phyloP scores from a whole-genome alignment of 73 alveolate species.

The Paramecium octaurelia region DNA sequence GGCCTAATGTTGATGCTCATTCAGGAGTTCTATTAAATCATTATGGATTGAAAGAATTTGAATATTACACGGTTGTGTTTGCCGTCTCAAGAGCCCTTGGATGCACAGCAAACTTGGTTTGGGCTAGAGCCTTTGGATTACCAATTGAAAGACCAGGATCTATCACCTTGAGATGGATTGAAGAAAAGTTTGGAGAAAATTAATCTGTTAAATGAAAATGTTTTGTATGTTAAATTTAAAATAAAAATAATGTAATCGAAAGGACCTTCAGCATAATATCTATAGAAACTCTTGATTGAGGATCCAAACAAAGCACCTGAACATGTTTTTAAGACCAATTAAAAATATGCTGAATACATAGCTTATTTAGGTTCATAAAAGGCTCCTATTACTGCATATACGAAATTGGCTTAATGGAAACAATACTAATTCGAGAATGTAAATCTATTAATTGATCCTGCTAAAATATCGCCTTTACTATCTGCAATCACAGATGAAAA shows the following conservation, averaged over 20 bases:
- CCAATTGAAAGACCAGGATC: conserved; percentile 90
- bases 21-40: conserved; percentile 87
- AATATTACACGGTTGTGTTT: conserved; percentile 82
- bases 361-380: neutral
- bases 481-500: neutral
- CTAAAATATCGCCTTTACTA: neutral
- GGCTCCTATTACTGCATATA: neutral
- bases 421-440: neutral
- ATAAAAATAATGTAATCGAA: neutral
- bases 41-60: conserved; percentile 78
- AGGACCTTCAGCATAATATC: conserved; percentile 28
- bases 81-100: conserved; percentile 95
- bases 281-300: neutral
- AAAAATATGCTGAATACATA: conserved; percentile 20
- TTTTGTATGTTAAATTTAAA: neutral
- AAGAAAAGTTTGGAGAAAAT: conserved; percentile 31
- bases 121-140: conserved; percentile 88
- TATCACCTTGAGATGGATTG: conserved; percentile 14
- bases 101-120: conserved; percentile 79
- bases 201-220: conserved; percentile 5
- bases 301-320: neutral
- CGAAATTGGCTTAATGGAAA: neutral
- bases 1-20: conserved; percentile 95
- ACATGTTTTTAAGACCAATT: neutral
- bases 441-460: neutral